A percentile compares a stretch with the other conserved stretches of the same genome.
Conservation (phyloP, 2,329 filamentous ascomycete species). For the Fusarium sp. region DNA sequence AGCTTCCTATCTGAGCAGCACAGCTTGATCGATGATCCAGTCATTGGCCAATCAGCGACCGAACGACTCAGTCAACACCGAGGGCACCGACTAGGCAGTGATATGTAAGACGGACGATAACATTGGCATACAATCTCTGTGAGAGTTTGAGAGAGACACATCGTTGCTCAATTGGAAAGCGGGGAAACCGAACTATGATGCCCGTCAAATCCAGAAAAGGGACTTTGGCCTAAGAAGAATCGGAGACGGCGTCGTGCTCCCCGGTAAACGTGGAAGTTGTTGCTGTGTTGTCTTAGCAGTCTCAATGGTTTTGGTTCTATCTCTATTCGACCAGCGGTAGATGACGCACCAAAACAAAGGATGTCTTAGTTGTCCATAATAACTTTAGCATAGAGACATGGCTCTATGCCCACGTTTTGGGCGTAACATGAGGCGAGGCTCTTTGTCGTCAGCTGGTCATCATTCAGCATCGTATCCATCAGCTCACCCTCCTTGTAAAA, state of each 20-base stretch:
- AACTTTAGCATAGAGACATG: not conserved
- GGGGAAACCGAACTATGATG: slow-evolving; percentile 13
- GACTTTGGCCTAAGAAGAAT: not conserved
- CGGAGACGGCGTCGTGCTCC: slow-evolving; percentile 12
- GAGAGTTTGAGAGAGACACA: not conserved
- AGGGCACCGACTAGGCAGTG: not conserved
- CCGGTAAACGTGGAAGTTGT: slow-evolving; percentile 2
- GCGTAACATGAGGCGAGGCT: slow-evolving; percentile 8
- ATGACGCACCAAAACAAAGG: not conserved
- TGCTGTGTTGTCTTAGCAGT: not conserved
- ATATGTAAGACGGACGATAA: not conserved
- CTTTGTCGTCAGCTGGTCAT: slow-evolving; percentile 29
- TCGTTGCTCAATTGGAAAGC: slow-evolving; percentile 8
- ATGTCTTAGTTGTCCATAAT: not conserved
- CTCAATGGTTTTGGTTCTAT: not conserved
- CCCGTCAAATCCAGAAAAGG: not conserved
- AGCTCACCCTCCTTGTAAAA: slow-evolving; percentile 17
- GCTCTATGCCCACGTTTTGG: slow-evolving; percentile 12
- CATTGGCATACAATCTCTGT: not conserved
- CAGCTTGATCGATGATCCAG: not conserved
- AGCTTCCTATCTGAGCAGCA: not conserved
- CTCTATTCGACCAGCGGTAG: not conserved
- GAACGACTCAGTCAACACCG: not conserved
- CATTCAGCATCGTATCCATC: slow-evolving; percentile 19
- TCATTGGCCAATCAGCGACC: not conserved